Evolutionary conservation across 2,329 filamentous ascomycete species (phyloP).

Genomic region (Calonectria honghensis): DNA sequence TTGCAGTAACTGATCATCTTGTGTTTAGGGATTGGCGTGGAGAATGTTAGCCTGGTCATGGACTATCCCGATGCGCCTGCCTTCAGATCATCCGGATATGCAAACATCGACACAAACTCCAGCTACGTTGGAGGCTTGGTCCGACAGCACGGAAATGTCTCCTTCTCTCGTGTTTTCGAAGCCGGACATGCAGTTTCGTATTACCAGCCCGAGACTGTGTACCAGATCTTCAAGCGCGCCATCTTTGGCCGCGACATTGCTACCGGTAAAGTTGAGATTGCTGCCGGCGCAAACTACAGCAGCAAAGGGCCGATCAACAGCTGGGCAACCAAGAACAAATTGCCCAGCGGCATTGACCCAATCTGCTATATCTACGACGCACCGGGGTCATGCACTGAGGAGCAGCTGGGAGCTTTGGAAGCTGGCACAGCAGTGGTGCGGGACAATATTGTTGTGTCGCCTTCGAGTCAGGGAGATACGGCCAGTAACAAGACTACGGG

Average conservation of each 20-base stretch:
- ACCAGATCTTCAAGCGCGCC: conserved; percentile 74
- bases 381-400: conserved; percentile 58
- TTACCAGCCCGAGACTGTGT: conserved; percentile 73
- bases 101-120: conserved; percentile 78
- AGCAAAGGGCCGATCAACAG: conserved; percentile 67
- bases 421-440: conserved; percentile 46
- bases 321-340: conserved; percentile 70
- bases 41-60: conserved; percentile 79
- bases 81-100: conserved; percentile 81
- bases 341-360: conserved; percentile 65
- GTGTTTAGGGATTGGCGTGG: conserved; percentile 70
- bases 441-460: conserved; percentile 46
- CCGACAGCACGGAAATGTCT: conserved; percentile 83
- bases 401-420: conserved; percentile 48
- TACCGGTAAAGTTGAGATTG: conserved; percentile 66
- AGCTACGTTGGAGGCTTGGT: conserved; percentile 82
- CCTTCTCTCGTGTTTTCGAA: conserved; percentile 78
- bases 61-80: conserved; percentile 64
- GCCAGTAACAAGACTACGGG: not conserved
- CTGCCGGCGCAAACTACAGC: conserved; percentile 52
- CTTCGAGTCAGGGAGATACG: not conserved
- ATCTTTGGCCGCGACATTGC: conserved; percentile 72
- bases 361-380: conserved; percentile 76
- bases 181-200: conserved; percentile 76
- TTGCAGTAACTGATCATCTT: not conserved